A percentile compares a stretch with the other conserved stretches of the same genome.
Evolutionary conservation across 257 asterid species (phyloP).

Genomic region (Cynanchum wilfordii): DNA sequence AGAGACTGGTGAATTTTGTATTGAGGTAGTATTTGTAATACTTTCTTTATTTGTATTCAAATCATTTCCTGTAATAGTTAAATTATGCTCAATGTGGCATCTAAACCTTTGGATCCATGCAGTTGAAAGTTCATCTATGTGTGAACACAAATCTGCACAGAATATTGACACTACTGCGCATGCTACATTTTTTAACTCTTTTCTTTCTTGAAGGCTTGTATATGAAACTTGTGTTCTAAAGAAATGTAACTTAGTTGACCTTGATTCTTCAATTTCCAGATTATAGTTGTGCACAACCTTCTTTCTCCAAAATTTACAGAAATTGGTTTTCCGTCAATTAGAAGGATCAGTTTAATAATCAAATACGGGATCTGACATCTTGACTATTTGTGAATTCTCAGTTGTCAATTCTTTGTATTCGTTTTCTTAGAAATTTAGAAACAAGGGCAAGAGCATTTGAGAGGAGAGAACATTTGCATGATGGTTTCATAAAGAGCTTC

Average conservation of each 20-base stretch:
- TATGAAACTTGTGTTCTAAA: background rate
- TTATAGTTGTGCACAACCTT: background rate
- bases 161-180: background rate
- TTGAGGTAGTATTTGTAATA: conserved; percentile 55
- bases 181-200: too few relatives aligned
- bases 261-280: background rate
- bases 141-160: background rate
- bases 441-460: background rate
- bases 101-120: background rate
- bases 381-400: background rate
- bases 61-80: background rate
- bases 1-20: conserved; percentile 99
- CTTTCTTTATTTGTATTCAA: background rate
- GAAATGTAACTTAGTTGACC: background rate
- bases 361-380: background rate
- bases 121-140: background rate
- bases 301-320: background rate
- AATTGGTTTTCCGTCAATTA: background rate
- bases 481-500: background rate
- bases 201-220: background rate
- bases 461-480: background rate
- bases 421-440: background rate
- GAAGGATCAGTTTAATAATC: background rate
- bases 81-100: background rate
- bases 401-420: background rate